Evolutionary conservation across 306 rosid genomes (phyloP).

Genomic region (Acacia melanoxylon): DNA sequence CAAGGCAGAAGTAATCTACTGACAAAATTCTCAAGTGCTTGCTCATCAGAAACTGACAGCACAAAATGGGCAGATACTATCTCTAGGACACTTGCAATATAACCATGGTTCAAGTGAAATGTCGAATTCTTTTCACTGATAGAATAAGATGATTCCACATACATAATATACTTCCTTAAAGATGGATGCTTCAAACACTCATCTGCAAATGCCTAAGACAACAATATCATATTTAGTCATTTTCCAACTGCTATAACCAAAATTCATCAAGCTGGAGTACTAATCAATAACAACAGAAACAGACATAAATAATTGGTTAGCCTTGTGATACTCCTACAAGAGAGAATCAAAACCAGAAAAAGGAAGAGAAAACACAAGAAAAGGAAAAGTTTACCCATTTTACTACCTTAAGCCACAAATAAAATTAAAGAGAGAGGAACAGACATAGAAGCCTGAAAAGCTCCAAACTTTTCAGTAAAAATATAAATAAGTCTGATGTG

Average conservation of each 20-base stretch:
- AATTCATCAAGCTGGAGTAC: not conserved
- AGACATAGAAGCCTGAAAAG: not conserved
- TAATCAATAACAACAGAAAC: conserved; percentile 3
- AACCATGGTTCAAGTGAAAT: conserved; percentile 36
- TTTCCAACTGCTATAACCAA: not conserved
- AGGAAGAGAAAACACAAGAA: not conserved
- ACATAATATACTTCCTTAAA: conserved; percentile 58
- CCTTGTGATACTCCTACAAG: not conserved
- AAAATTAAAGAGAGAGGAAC: not conserved
- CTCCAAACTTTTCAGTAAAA: not conserved
- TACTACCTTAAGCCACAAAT: not conserved
- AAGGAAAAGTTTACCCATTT: not conserved
- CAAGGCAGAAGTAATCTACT: conserved; percentile 43
- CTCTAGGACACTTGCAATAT: conserved; percentile 63
- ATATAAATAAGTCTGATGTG: not conserved
- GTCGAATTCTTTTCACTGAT: conserved; percentile 38
- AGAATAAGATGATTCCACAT: conserved; percentile 52
- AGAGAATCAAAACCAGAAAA: not conserved
- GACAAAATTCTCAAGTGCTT: conserved; percentile 53
- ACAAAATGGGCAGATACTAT: conserved; percentile 69
- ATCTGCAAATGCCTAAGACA: conserved; percentile 75
- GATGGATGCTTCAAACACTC: conserved; percentile 60
- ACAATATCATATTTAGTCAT: conserved; percentile 38
- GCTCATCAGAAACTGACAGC: conserved; percentile 54
- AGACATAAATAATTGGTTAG: not conserved